A percentile compares a stretch with the other conserved stretches of the same genome.
phyloP scores from a whole-genome alignment of 2,329 filamentous ascomycete species.

The Harringtonia aguacate region DNA sequence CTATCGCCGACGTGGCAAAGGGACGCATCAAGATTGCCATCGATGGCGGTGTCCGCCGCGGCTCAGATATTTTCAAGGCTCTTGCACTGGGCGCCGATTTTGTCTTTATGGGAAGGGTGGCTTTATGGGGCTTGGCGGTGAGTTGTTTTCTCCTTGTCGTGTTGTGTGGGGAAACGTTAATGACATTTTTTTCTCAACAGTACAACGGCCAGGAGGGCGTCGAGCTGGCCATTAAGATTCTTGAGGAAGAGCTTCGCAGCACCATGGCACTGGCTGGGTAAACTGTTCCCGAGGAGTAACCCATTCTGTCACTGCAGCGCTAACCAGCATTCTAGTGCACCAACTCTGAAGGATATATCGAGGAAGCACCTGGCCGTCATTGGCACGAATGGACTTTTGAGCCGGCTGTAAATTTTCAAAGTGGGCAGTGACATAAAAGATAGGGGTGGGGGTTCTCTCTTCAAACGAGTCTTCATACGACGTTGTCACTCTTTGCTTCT shows the following conservation, averaged over 20 bases:
- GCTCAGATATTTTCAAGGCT: conserved; percentile 45
- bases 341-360: no score
- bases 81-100: conserved; percentile 40
- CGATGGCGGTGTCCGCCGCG: conserved; percentile 41
- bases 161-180: background rate
- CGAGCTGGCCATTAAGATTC: background rate
- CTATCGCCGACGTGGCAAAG: conserved; percentile 36
- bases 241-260: background rate
- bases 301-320: no score
- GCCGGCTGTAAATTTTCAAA: no score
- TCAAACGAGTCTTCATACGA: no score
- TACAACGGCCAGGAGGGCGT: conserved; percentile 1
- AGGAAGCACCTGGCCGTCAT: no score
- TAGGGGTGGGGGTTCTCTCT: no score
- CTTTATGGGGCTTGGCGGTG: conserved; percentile 32
- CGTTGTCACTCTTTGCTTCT: no score
- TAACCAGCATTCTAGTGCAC: no score
- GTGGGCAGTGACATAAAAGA: no score
- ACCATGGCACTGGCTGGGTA: conserved; percentile 1
- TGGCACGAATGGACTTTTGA: no score
- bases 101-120: conserved; percentile 34
- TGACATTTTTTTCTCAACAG: background rate
- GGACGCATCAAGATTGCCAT: conserved; percentile 38
- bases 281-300: background rate
- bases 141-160: background rate